These are phyloP conservation scores for Solanum appendiculatum DNA, from an alignment of 257 asterid species.

Conservation along the genomic window DNA sequence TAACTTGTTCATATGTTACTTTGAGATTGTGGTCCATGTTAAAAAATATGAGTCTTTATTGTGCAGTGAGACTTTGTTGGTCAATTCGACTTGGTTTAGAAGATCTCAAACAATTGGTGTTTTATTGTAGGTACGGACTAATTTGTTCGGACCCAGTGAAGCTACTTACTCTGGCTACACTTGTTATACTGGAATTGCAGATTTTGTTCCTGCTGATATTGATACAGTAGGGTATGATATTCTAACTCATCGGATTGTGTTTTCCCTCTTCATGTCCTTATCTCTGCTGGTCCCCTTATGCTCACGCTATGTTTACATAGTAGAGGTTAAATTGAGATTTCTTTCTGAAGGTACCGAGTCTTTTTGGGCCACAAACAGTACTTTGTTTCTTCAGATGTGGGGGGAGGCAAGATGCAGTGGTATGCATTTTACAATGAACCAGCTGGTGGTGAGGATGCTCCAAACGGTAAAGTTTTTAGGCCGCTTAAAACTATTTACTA, in stretches of 20 bases:
- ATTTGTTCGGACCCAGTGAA: constrained; percentile 63
- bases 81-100: neutral
- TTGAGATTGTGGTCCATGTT: neutral
- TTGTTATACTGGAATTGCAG: constrained; percentile 96
- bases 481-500: neutral
- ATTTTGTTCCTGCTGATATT: constrained; percentile 89
- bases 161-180: constrained; percentile 83
- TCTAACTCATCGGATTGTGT: neutral
- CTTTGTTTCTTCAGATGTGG: constrained; percentile 98
- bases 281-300: neutral
- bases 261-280: neutral
- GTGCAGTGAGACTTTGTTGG: neutral
- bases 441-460: constrained; percentile 65
- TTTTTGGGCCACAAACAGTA: constrained; percentile 95
- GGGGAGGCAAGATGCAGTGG: constrained; percentile 99
- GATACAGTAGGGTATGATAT: constrained; percentile 81
- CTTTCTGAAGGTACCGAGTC: constrained; percentile 72
- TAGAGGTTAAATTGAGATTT: neutral
- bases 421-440: constrained; percentile 85
- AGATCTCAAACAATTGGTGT: neutral
- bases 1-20: neutral
- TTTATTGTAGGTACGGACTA: constrained; percentile 50
- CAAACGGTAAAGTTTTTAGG: constrained; percentile 32
- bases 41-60: neutral
- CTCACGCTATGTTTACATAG: neutral